A percentile compares a stretch with the other conserved stretches of the same genome.
phyloP scores from a whole-genome alignment of 495 filamentous ascomycete genomes.

The Elaphomyces granulatus region DNA sequence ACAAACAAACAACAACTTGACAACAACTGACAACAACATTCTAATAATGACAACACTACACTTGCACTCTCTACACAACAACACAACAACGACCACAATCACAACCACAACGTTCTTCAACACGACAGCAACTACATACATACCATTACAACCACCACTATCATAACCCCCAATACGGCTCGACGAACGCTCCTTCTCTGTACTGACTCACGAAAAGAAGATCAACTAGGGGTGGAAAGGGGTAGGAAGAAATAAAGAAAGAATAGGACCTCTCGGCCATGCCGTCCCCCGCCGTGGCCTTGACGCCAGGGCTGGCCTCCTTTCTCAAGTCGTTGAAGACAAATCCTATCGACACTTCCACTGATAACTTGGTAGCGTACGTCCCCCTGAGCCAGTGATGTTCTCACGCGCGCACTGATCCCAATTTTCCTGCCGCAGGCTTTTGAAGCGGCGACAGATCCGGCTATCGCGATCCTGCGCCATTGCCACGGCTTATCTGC shows the following conservation, averaged over 20 bases:
- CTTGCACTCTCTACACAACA: too few relatives aligned
- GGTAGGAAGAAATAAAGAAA: slow-evolving; percentile 4
- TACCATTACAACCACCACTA: too few relatives aligned
- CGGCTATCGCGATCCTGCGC: slow-evolving; percentile 75
- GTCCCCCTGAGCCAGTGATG: slow-evolving; percentile 14
- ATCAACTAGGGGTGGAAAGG: slow-evolving; percentile 6
- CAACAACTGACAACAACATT: too few relatives aligned
- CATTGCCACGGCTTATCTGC: slow-evolving; percentile 73
- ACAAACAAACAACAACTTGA: too few relatives aligned
- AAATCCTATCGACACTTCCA: slow-evolving; percentile 58
- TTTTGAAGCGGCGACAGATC: slow-evolving; percentile 84
- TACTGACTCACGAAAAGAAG: too few relatives aligned
- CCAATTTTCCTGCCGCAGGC: slow-evolving; percentile 34
- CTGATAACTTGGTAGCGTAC: slow-evolving; percentile 69
- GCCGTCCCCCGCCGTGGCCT: slow-evolving; percentile 31
- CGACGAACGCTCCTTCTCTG: too few relatives aligned
- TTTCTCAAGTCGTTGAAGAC: slow-evolving; percentile 66
- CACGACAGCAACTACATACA: too few relatives aligned
- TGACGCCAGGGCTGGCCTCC: slow-evolving; percentile 55
- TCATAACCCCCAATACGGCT: too few relatives aligned
- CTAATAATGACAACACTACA: too few relatives aligned
- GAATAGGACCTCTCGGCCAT: slow-evolving; percentile 17
- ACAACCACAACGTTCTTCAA: too few relatives aligned
- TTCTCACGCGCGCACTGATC: slow-evolving; percentile 6
- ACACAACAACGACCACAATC: slow-evolving; percentile 7